A percentile compares a stretch with the other conserved stretches of the same genome.
These are phyloP conservation scores for Teunomyces cretensis DNA, from an alignment of 805 yeast species.

Conservation along the genomic window DNA sequence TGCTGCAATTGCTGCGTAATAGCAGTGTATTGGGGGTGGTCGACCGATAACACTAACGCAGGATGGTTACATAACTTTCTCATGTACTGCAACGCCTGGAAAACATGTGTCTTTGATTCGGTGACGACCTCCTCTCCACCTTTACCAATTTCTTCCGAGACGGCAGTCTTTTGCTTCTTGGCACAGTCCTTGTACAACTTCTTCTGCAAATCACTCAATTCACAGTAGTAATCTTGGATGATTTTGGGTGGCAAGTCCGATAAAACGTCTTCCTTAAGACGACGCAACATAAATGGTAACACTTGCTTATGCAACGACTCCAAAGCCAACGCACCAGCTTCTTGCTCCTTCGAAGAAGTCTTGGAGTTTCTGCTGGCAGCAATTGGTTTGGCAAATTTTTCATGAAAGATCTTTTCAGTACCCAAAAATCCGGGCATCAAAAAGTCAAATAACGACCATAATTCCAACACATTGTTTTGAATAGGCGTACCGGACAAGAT, in stretches of 20 bases:
- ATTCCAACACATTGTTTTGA: conserved; percentile 92
- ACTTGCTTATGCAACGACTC: conserved; percentile 97
- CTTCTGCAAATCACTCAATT: conserved; percentile 85
- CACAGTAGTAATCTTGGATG: conserved; percentile 97
- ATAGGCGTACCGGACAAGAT: conserved; percentile 97
- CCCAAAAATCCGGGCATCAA: conserved; percentile 99
- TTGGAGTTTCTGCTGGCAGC: conserved; percentile 90
- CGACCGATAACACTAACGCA: conserved; percentile 76
- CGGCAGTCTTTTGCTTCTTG: conserved; percentile 72
- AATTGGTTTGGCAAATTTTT: conserved; percentile 95
- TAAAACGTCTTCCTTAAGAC: conserved; percentile 93
- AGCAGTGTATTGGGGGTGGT: conserved; percentile 77
- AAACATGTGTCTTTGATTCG: conserved; percentile 81
- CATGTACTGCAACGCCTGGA: conserved; percentile 97
- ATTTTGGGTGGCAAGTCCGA: conserved; percentile 97
- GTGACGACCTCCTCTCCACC: conserved; percentile 32
- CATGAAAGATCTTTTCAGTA: conserved; percentile 89
- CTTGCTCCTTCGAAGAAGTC: conserved; percentile 90
- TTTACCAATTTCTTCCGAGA: conserved; percentile 57
- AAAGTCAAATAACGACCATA: conserved; percentile 97
- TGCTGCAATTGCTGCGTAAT: conserved; percentile 60
- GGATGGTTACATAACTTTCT: conserved; percentile 97
- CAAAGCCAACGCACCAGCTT: conserved; percentile 92
- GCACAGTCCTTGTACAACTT: conserved; percentile 88
- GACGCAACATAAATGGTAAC: conserved; percentile 91